A percentile compares a stretch with the other conserved stretches of the same genome.
Conservation (phyloP, 2,329 filamentous ascomycete genomes). For the Ceratocystis harringtonii region DNA sequence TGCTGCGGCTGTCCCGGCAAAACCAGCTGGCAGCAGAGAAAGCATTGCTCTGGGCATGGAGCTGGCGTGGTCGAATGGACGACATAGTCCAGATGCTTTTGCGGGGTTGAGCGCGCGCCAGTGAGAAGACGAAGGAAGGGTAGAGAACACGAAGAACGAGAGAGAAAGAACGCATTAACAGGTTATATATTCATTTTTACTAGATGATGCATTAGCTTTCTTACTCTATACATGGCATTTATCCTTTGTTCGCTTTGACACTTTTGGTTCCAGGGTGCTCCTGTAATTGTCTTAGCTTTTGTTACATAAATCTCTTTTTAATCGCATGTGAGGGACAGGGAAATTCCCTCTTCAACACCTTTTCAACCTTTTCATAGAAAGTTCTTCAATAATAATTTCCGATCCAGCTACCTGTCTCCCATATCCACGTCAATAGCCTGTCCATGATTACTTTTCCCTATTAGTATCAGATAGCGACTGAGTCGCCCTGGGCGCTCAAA, state of each 20-base stretch:
- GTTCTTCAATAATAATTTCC: no score
- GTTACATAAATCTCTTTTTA: no score
- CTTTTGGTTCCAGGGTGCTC: not conserved
- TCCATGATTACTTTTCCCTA: no score
- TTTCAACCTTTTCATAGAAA: no score
- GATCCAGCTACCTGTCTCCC: no score
- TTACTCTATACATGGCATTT: not conserved
- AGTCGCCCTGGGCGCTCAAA: no score
- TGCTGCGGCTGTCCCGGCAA: conserved; percentile 26
- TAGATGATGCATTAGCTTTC: not conserved
- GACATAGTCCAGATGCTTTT: conserved; percentile 69
- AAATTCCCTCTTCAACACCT: no score
- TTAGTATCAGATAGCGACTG: no score
- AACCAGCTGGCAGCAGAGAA: conserved; percentile 41
- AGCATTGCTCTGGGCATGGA: conserved; percentile 53
- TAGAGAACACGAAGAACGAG: not conserved
- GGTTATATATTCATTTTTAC: not conserved
- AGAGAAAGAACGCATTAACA: not conserved
- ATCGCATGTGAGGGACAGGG: no score
- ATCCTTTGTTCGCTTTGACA: not conserved
- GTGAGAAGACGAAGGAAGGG: conserved; percentile 1
- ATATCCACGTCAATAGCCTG: no score
- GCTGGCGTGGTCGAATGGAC: conserved; percentile 50
- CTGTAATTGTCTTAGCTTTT: not conserved
- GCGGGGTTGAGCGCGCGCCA: conserved; percentile 54